A percentile compares a stretch with the other conserved stretches of the same genome.
Conservation (phyloP, 768 basidiomycete genomes). For the Pholiota molesta region DNA sequence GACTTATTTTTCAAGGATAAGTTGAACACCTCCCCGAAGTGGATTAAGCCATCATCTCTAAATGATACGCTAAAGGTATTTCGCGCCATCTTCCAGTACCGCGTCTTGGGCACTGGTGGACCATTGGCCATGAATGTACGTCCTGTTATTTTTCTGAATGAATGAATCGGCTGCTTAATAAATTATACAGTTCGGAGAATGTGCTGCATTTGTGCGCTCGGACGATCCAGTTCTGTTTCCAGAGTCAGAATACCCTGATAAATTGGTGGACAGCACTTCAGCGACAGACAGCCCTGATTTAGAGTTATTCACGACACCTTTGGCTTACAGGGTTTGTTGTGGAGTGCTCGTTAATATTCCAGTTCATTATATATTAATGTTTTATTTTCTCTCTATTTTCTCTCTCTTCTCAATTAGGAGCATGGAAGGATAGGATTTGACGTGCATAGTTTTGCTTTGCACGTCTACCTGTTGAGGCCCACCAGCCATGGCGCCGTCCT, state of each 20-base stretch:
- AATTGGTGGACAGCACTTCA: conserved; percentile 47
- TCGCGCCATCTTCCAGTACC: conserved; percentile 43
- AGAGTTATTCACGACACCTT: conserved; percentile 46
- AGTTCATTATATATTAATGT: background rate
- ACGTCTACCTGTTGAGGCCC: conserved; percentile 49
- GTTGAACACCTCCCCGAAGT: conserved; percentile 43
- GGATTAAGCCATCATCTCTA: conserved; percentile 36
- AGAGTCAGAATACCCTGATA: conserved; percentile 33
- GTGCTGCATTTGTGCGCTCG: conserved; percentile 61
- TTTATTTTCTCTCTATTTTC: no score
- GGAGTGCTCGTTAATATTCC: background rate
- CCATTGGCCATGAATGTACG: conserved; percentile 58
- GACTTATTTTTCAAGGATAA: conserved; percentile 59
- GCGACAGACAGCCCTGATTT: conserved; percentile 49
- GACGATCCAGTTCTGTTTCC: conserved; percentile 55
- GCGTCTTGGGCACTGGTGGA: conserved; percentile 45
- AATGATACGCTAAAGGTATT: conserved; percentile 30
- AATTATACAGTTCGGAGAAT: conserved; percentile 46
- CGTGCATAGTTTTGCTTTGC: conserved; percentile 42
- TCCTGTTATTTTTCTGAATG: background rate
- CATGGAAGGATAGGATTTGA: conserved; percentile 38
- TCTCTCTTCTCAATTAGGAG: conserved; percentile 26
- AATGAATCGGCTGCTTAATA: background rate
- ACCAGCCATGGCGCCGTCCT: conserved; percentile 42
- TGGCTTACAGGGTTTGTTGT: conserved; percentile 42